phyloP scores from a whole-genome alignment of 768 basidiomycete genomes.

The Lentinula lateritia region DNA sequence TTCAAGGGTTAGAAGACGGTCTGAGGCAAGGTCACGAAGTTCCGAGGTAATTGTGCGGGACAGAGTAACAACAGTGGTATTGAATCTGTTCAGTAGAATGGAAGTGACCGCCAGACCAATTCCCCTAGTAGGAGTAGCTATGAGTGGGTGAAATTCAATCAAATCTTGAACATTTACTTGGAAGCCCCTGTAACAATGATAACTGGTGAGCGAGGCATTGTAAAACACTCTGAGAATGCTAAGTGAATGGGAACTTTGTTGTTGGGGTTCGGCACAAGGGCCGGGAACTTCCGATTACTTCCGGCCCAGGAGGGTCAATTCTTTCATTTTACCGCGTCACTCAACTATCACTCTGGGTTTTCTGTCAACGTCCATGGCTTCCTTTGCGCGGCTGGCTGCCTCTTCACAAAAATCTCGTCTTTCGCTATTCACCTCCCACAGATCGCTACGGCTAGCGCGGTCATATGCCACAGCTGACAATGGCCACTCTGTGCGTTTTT shows the following conservation, averaged over 20 bases:
- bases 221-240: background rate
- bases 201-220: slow-evolving; percentile 33
- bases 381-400: slow-evolving; percentile 57
- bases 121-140: slow-evolving; percentile 28
- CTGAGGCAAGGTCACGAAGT: slow-evolving; percentile 43
- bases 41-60: slow-evolving; percentile 69
- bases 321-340: background rate
- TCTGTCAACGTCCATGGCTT: slow-evolving; percentile 3
- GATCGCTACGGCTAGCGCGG: slow-evolving; percentile 39
- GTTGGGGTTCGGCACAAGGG: background rate
- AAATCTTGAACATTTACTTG: slow-evolving; percentile 36
- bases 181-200: slow-evolving; percentile 85
- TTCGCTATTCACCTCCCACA: slow-evolving; percentile 34
- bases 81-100: slow-evolving; percentile 58
- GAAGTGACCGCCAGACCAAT: slow-evolving; percentile 77
- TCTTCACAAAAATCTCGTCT: slow-evolving; percentile 34
- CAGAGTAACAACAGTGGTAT: slow-evolving; percentile 68
- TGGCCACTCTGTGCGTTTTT: slow-evolving; percentile 40
- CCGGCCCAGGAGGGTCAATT: background rate
- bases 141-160: background rate
- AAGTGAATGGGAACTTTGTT: too few species aligned
- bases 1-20: slow-evolving; percentile 47
- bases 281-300: background rate
- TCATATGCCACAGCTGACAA: slow-evolving; percentile 56
- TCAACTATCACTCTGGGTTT: slow-evolving; percentile 10